Base-by-base conservation (phyloP, 1,284 basidiomycete genomes). In the Melampsora americana region DNA sequence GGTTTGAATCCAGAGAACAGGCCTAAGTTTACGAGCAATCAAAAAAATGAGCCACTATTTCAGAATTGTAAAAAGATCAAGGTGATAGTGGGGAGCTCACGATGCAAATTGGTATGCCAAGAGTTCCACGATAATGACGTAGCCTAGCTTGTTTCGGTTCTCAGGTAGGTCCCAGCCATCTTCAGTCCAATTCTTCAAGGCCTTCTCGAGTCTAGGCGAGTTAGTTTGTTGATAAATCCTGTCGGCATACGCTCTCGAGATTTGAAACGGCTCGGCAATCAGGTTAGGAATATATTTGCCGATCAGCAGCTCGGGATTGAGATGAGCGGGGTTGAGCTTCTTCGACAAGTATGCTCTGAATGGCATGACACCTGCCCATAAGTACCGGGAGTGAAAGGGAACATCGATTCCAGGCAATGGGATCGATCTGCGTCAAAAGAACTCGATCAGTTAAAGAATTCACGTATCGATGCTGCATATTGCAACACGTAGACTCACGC, bases 201-300 rank as follows among this genome's bases (percentile, higher is more conserved):
- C 90, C 83, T 93, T 93, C 82, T 94, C 92, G 78, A 99, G 89
- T 78, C 92, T 90, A 65, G 93, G 92, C 4, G 72, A 80, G 14
- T 71, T 90, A 0, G 94, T 97, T 85, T 95, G 93, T 80, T 95
- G 92, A 83, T 93, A 94, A 82, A 98, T 95, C 81, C 92, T 87
- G 83, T 98, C 93, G 4, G 92, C 92, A 82, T 99, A 99, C 74
- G 90, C 89, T 82, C 89, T 91, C 76, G 90, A 87, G 74, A 97
- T 90, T 76, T 92, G 88, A 86, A 99, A 99, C 0, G 95, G 95
- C 83, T 91, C 90, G 79, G 96, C 95, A 79, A 97, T 89, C 80
- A 99, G 87, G 85, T 98, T 99, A 71, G 95, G 96, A 72, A 99
- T 95, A 85, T 99, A 99, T 84, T 92, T 93, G 79, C 90, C 92